Evolutionary conservation across 805 yeast species (phyloP).

Genomic region (Yamadazyma tumulicola): DNA sequence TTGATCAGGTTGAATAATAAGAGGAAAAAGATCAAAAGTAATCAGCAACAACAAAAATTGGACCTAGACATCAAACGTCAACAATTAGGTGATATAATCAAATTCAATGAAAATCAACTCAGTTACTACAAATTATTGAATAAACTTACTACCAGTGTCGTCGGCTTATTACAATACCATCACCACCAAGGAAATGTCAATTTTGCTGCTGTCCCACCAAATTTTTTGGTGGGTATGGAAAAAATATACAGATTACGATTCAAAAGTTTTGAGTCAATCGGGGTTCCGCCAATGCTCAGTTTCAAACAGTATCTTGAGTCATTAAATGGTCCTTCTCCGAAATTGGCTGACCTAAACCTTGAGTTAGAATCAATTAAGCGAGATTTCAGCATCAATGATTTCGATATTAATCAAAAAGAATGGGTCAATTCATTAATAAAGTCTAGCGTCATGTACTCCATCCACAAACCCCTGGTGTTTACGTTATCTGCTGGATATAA

Average conservation of each 20-base stretch:
- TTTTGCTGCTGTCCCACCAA: constrained; percentile 3
- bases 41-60: constrained; percentile 1
- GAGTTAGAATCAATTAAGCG: background rate
- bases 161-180: constrained; percentile 6
- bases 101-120: constrained; percentile 2
- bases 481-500: constrained; percentile 8
- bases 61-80: constrained; percentile 12
- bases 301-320: constrained; percentile 5
- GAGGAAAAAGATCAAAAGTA: constrained; percentile 11
- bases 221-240: constrained; percentile 8
- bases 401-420: constrained; percentile 5
- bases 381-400: constrained; percentile 3
- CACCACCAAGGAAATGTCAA: constrained; percentile 5
- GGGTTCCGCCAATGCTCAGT: constrained; percentile 10
- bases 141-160: constrained; percentile 1
- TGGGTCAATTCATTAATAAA: constrained; percentile 9
- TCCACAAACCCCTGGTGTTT: constrained; percentile 2
- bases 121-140: constrained; percentile 7
- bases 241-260: constrained; percentile 12
- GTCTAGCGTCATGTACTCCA: constrained; percentile 12
- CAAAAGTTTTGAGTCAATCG: constrained; percentile 14
- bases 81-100: constrained; percentile 4
- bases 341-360: too few relatives aligned
- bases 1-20: constrained; percentile 8
- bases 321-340: too few relatives aligned